Percentiles rank a stretch among this genome's conserved stretches.
These are phyloP conservation scores for Ottelia alismoides DNA, from an alignment of 106 monocot species.

Conservation along the genomic window DNA sequence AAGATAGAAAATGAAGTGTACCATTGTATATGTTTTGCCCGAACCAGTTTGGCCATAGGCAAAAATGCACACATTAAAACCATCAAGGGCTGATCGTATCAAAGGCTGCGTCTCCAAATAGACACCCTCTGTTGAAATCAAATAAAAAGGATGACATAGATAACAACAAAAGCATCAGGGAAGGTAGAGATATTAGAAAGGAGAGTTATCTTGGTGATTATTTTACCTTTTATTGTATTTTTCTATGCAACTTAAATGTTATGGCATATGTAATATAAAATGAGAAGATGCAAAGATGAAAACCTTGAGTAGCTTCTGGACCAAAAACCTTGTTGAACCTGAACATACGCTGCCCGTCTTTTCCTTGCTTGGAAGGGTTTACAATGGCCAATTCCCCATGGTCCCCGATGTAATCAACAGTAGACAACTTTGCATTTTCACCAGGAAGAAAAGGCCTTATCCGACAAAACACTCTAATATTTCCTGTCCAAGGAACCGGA, in stretches of 20 bases:
- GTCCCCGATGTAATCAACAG: constrained; percentile 57
- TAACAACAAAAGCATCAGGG: background rate
- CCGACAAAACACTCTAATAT: constrained; percentile 76
- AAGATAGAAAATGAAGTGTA: too few relatives aligned
- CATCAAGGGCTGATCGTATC: constrained; percentile 61
- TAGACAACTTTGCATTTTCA: constrained; percentile 28
- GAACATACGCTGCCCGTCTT: constrained; percentile 53
- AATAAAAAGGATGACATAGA: constrained; percentile 1
- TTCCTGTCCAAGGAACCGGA: constrained; percentile 25
- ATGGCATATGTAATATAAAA: too few relatives aligned
- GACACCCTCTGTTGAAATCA: constrained; percentile 37
- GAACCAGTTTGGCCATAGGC: constrained; percentile 93
- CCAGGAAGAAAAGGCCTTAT: constrained; percentile 61
- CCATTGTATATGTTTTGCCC: constrained; percentile 89
- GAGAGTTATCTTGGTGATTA: too few relatives aligned
- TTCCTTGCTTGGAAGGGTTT: constrained; percentile 63
- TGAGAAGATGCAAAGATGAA: too few relatives aligned
- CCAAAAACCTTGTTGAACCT: constrained; percentile 71
- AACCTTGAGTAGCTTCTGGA: constrained; percentile 65
- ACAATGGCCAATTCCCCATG: constrained; percentile 57
- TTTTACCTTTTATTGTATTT: too few relatives aligned
- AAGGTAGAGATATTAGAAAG: too few relatives aligned
- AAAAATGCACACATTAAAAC: constrained; percentile 74
- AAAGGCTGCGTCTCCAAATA: constrained; percentile 60
- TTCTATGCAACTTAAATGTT: too few relatives aligned